Conservation (phyloP, 345 rosid species). For the Eucalyptus sp. region DNA sequence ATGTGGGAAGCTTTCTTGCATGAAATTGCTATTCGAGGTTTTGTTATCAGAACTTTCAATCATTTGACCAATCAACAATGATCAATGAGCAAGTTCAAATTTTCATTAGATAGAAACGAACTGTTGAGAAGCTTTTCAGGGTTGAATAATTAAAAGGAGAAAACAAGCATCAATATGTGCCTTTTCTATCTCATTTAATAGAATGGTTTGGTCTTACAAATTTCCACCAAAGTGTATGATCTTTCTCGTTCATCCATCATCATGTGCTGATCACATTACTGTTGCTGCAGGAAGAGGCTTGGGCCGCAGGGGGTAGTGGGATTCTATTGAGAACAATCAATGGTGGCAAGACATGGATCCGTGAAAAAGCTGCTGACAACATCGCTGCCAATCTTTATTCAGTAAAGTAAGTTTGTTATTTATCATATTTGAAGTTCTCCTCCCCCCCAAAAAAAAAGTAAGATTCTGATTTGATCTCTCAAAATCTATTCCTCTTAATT, state of each 20-base stretch:
- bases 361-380: conserved; percentile 94
- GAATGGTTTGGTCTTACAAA: not conserved
- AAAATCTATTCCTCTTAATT: not conserved
- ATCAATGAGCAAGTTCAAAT: not conserved
- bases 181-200: not conserved
- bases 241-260: not conserved
- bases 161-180: not conserved
- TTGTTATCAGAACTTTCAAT: not conserved
- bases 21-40: not conserved
- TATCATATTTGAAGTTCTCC: not conserved
- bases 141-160: not conserved
- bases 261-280: not conserved
- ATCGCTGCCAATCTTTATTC: conserved; percentile 96
- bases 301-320: conserved; percentile 99
- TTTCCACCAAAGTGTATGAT: not conserved
- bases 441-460: not conserved
- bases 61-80: not conserved
- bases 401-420: conserved; percentile 53
- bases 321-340: conserved; percentile 75
- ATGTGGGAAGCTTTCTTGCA: not conserved
- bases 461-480: not conserved
- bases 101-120: not conserved
- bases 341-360: conserved; percentile 89
- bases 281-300: conserved; percentile 75
- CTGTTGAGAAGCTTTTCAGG: not conserved